These are phyloP conservation scores for Ochetophila trinervis DNA, from an alignment of 306 rosid genomes.

Conservation along the genomic window DNA sequence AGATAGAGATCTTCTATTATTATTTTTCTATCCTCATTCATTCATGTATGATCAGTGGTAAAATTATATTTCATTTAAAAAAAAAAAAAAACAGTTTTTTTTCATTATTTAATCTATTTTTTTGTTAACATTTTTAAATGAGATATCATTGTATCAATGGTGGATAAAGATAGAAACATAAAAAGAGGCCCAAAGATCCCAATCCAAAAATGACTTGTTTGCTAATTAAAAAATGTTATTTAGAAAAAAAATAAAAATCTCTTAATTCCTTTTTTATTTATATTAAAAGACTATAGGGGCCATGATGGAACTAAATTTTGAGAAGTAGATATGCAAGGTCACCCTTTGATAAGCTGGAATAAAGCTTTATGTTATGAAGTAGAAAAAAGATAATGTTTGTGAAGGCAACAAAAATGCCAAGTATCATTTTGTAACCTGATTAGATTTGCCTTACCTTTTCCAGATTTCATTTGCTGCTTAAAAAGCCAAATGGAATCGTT, in stretches of 20 bases:
- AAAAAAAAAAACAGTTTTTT: too few species aligned
- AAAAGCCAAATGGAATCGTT: too few species aligned
- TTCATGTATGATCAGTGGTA: too few species aligned
- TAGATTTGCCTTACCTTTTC: constrained; percentile 17
- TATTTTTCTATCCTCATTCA: not conserved
- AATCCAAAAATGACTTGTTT: too few species aligned
- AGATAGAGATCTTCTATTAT: not conserved
- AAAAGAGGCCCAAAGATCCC: too few species aligned
- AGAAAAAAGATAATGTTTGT: not conserved
- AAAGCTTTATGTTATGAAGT: constrained; percentile 1
- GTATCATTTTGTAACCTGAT: not conserved
- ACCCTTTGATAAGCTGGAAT: constrained; percentile 15
- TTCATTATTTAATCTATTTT: too few species aligned
- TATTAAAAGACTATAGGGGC: constrained; percentile 26
- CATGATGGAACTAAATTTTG: constrained; percentile 15
- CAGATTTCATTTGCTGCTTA: constrained; percentile 2
- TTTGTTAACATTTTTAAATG: not conserved
- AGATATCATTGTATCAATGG: too few species aligned
- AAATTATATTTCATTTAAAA: too few species aligned
- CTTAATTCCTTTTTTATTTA: not conserved
- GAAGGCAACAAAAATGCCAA: not conserved
- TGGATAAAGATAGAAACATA: too few species aligned
- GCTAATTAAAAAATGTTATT: too few species aligned
- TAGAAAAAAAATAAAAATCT: too few species aligned
- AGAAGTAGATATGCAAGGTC: constrained; percentile 35